Evolutionary conservation across 164 flowering plant species (phyloP).

Genomic region (Chloranthus sessilifolius): DNA sequence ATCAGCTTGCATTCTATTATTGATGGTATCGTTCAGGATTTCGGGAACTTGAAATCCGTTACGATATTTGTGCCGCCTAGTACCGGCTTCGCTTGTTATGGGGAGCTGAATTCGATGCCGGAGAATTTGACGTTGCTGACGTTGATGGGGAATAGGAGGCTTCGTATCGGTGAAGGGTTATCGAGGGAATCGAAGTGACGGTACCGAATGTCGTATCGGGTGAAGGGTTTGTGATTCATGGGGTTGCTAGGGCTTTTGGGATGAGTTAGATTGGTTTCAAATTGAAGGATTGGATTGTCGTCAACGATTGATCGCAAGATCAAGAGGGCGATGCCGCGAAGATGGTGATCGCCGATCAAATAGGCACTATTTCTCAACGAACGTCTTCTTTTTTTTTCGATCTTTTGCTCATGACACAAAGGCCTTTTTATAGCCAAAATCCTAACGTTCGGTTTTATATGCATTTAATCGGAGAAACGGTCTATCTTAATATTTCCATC

Average conservation of each 20-base stretch:
- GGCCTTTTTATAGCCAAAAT: too few species aligned
- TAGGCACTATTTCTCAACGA: too few species aligned
- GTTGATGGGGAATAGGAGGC: conserved; percentile 22
- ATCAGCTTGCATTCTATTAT: conserved; percentile 44
- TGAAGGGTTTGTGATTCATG: conserved; percentile 42
- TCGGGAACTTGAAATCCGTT: conserved; percentile 22
- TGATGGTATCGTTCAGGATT: conserved; percentile 39
- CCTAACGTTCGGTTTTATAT: too few species aligned
- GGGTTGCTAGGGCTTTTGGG: conserved; percentile 46
- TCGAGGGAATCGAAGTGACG: conserved; percentile 25
- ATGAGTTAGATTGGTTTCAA: too few species aligned
- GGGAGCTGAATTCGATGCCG: conserved; percentile 30
- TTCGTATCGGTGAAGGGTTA: conserved; percentile 26
- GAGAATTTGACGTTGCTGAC: conserved; percentile 38
- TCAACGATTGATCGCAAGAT: too few species aligned
- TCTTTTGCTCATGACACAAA: too few species aligned
- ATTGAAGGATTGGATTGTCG: too few species aligned
- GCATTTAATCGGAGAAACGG: too few species aligned
- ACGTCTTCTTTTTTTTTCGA: too few species aligned
- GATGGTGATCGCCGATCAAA: too few species aligned
- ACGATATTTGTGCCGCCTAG: conserved; percentile 55
- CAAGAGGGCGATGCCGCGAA: too few species aligned
- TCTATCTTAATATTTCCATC: too few species aligned
- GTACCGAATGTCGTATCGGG: conserved; percentile 36
- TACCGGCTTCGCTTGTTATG: conserved; percentile 14